Percentiles rank a stretch among this genome's conserved stretches.
Evolutionary conservation across 331 rosid species (phyloP).

Genomic region (Stylosanthes scabra): DNA sequence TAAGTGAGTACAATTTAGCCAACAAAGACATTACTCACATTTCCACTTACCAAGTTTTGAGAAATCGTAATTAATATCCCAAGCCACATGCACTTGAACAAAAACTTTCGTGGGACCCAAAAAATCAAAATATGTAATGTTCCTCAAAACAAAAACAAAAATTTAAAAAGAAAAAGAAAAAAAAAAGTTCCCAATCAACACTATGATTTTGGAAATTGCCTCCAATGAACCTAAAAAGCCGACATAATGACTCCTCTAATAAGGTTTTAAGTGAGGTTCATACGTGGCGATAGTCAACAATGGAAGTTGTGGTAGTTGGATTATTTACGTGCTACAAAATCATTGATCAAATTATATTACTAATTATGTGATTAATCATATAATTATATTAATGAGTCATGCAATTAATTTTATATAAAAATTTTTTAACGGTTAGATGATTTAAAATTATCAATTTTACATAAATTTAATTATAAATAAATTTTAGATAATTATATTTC

Average conservation of each 20-base stretch:
- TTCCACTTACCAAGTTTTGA: constrained; percentile 37
- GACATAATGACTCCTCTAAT: constrained; percentile 7
- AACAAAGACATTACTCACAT: constrained; percentile 27
- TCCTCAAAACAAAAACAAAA: constrained; percentile 1
- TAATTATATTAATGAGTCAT: background rate
- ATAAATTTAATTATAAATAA: no score
- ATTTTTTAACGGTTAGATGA: no score
- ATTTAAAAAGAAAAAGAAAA: background rate
- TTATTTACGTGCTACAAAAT: constrained; percentile 28
- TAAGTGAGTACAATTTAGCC: constrained; percentile 10
- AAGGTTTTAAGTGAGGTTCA: constrained; percentile 23
- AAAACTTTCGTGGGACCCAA: constrained; percentile 33
- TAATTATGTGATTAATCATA: background rate
- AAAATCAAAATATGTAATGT: background rate
- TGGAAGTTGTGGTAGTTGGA: constrained; percentile 5
- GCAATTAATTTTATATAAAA: no score
- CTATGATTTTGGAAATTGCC: background rate
- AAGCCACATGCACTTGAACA: background rate
- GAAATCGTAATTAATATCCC: constrained; percentile 38
- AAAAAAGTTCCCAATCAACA: constrained; percentile 11
- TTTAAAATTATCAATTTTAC: no score
- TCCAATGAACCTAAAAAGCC: constrained; percentile 12
- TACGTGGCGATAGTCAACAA: constrained; percentile 20
- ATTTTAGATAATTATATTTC: no score
- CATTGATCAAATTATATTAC: background rate